phyloP scores from a whole-genome alignment of 2,329 filamentous ascomycete species.

The Fusarium sacchari region DNA sequence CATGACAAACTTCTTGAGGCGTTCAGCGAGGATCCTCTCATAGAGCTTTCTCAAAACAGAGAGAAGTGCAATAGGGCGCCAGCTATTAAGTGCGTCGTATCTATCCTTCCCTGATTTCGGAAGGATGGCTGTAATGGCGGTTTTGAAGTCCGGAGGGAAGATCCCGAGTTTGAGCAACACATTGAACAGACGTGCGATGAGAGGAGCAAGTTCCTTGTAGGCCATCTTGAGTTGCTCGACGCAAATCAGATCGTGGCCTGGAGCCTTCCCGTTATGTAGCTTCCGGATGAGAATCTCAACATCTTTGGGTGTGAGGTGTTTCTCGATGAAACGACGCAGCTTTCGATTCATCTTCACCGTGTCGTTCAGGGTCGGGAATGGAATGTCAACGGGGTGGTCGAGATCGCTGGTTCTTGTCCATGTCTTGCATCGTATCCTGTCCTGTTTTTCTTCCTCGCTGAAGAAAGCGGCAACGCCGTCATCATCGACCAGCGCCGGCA shows the following conservation, averaged over 20 bases:
- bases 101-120: constrained; percentile 4
- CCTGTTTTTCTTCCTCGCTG: background rate
- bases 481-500: background rate
- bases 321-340: background rate
- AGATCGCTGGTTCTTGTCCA: background rate
- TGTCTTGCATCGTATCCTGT: background rate
- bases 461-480: background rate
- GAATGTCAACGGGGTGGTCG: background rate
- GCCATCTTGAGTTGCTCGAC: constrained; percentile 9
- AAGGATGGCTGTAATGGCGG: background rate
- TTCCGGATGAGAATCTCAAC: background rate
- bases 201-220: background rate
- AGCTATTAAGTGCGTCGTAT: background rate
- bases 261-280: background rate
- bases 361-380: background rate
- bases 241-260: background rate
- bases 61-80: constrained; percentile 8
- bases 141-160: background rate
- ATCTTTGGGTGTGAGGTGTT: background rate
- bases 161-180: background rate
- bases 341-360: background rate
- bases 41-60: background rate
- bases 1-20: background rate
- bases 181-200: background rate
- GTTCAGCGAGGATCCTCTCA: background rate